Percentiles rank a stretch among this genome's conserved stretches.
Evolutionary conservation across 306 rosid species (phyloP).

Genomic region (Cucurbita ficifolia): DNA sequence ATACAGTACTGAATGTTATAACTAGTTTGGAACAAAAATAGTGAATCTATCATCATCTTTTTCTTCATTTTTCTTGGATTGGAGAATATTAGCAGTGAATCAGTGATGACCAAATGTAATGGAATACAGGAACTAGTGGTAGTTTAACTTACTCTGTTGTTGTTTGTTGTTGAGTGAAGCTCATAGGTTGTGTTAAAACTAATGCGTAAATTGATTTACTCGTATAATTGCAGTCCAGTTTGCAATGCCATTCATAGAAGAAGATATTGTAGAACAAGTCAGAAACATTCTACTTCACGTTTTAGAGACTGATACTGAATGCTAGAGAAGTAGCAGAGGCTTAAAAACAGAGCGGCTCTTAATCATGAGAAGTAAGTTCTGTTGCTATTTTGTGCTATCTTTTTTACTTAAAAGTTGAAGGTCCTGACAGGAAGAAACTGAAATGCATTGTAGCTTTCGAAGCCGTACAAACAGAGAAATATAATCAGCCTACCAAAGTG

Average conservation of each 20-base stretch:
- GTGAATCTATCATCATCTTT: not conserved
- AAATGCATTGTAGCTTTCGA: not conserved
- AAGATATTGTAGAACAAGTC: conserved; percentile 34
- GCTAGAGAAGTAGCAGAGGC: conserved; percentile 11
- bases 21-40: not conserved
- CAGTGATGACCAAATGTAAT: not conserved
- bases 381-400: not conserved
- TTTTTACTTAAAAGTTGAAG: not conserved
- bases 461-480: not conserved
- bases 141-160: not conserved
- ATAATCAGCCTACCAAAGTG: not conserved
- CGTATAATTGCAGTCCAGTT: conserved; percentile 39
- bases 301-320: conserved; percentile 31
- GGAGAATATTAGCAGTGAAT: not conserved
- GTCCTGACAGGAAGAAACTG: not conserved
- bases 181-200: not conserved
- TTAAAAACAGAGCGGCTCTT: not conserved
- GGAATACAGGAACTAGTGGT: not conserved
- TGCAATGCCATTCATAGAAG: conserved; percentile 42
- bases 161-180: not conserved
- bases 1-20: not conserved
- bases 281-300: conserved; percentile 50
- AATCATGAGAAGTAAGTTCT: not conserved
- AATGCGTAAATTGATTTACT: conserved; percentile 13
- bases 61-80: not conserved